phyloP scores from a whole-genome alignment of 1,139 yeast genomes.

The Pichia sp. region DNA sequence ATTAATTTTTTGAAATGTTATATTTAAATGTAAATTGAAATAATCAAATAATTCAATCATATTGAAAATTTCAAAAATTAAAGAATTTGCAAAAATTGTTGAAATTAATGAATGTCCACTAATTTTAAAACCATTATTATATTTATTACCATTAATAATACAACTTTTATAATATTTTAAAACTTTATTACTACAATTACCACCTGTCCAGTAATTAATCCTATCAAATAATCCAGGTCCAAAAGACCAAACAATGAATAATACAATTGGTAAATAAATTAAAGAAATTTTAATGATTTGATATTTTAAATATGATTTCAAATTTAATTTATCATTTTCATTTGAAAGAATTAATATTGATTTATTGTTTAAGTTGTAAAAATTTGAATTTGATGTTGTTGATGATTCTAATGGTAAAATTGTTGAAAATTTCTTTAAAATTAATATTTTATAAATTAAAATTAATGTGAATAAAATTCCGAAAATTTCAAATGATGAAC shows the following conservation, averaged over 20 bases:
- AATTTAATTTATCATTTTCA: no score
- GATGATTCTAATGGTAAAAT: slow-evolving; percentile 5
- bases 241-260: slow-evolving; percentile 27
- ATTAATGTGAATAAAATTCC: slow-evolving; percentile 2
- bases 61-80: slow-evolving; percentile 32
- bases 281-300: slow-evolving; percentile 13
- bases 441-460: slow-evolving; percentile 2
- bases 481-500: slow-evolving; percentile 22
- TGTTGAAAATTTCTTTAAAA: slow-evolving; percentile 2
- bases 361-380: no score
- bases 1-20: neutral
- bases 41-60: slow-evolving; percentile 2
- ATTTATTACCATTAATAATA: slow-evolving; percentile 23
- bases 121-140: slow-evolving; percentile 55
- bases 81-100: slow-evolving; percentile 39
- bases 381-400: no score
- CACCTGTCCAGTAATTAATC: slow-evolving; percentile 35
- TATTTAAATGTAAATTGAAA: neutral
- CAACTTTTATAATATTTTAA: slow-evolving; percentile 19
- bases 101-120: slow-evolving; percentile 60
- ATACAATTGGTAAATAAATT: slow-evolving; percentile 19
- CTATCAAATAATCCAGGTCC: slow-evolving; percentile 43
- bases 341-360: no score
- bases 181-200: slow-evolving; percentile 30
- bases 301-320: no score